Evolutionary conservation across 2,329 filamentous ascomycete species (phyloP).

Genomic region (Diaporthe helianthi): DNA sequence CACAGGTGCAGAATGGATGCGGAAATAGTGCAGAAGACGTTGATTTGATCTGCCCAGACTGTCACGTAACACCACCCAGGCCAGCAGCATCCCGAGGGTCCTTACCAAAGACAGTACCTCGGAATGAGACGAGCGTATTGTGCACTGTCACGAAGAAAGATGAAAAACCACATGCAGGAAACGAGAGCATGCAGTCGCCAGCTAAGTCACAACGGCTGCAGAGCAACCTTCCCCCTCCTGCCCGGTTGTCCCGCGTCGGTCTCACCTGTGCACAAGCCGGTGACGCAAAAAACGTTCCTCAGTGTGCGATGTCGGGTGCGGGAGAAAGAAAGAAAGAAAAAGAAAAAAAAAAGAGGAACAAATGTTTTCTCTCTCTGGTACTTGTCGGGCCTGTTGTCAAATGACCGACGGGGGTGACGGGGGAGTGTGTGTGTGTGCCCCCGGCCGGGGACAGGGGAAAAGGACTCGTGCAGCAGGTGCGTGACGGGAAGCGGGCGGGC

Average conservation of each 20-base stretch:
- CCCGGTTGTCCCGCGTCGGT: neutral
- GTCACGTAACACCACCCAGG: neutral
- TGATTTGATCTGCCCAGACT: neutral
- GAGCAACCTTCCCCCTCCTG: no score
- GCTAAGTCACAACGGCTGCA: neutral
- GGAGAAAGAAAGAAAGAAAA: neutral
- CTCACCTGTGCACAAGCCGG: neutral
- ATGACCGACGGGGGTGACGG: neutral
- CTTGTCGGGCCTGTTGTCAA: neutral
- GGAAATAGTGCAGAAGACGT: neutral
- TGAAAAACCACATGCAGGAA: neutral
- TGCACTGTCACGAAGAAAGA: neutral
- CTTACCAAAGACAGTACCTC: neutral
- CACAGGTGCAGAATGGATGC: neutral
- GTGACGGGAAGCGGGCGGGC: neutral
- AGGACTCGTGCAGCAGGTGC: neutral
- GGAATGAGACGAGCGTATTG: neutral
- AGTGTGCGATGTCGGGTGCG: conserved; percentile 16
- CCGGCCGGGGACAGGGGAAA: neutral
- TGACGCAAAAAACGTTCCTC: neutral
- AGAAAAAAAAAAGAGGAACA: no score
- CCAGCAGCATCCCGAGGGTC: no score
- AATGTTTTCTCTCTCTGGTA: no score
- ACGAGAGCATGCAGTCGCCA: neutral
- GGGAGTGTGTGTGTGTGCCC: neutral